Evolutionary conservation across 2,329 filamentous ascomycete species (phyloP), one percentile per base, ranked within the genome.

Genomic region (Aspergillus felis): DNA sequence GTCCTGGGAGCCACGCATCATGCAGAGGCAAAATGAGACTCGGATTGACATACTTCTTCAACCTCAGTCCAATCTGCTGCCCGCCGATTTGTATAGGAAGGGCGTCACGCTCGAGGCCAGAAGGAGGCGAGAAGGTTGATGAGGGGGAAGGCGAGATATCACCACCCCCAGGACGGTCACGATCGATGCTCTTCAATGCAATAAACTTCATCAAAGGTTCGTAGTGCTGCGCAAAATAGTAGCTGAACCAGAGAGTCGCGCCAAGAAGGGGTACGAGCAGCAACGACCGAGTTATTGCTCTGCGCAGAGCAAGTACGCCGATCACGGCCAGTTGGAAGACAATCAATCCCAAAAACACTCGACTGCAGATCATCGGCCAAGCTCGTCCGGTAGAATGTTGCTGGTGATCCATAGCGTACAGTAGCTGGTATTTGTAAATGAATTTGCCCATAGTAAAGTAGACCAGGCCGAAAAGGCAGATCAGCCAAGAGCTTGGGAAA

Each of bases 341-440:
- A 2, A 95, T 77, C 9, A 97, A 77, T 1, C 94, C 94, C 25
- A 97, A 79, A 56, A 97, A 85, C 58, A 97, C 84, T 38, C 94
- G 90, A 69, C 94, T 91, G 76, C 92, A 96, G 61, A 99, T 96
- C 83, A 99, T 96, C 51, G 90, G 88, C 94, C 94, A 99, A 4
- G 92, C 92, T 60, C 89, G 87, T 22, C 95, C 95, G 0, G 93
- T 97, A 10, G 73, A 71, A 61, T 75, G 67, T 54, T 74, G 68
- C 17, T 91, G 90, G 72, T 97, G 93, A 67, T 97, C 92, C 94
- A 99, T 99, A 32, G 94, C 92, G 73, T 99, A 99, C 4, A 99
- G 82, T 4, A 99, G 81, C 78, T 99, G 95, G 76, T 99, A 99
- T 57, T 75, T 74, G 62, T 74, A 84, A 71, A 78, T 76, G 52